phyloP scores from a whole-genome alignment of 345 rosid genomes.

The Hypericum androsaemum region DNA sequence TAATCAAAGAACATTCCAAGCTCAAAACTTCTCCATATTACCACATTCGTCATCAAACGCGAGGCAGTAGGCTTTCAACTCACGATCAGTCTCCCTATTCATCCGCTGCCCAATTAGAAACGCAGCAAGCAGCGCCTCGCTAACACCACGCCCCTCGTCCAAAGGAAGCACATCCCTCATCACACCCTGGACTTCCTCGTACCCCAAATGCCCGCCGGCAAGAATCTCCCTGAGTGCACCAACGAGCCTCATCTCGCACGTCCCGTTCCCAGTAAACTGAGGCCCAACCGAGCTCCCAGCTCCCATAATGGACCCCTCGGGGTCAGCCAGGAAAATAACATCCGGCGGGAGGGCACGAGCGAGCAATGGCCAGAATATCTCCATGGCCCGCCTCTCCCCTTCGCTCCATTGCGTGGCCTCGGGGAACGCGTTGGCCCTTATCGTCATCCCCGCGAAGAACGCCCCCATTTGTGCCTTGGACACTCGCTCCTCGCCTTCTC shows the following conservation, averaged over 20 bases:
- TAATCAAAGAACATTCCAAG: constrained; percentile 1
- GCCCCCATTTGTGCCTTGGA: constrained; percentile 92
- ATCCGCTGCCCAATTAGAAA: constrained; percentile 94
- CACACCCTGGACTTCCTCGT: constrained; percentile 88
- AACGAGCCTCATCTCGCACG: constrained; percentile 82
- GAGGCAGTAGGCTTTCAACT: constrained; percentile 94
- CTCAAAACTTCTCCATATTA: constrained; percentile 16
- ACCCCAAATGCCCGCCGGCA: constrained; percentile 95
- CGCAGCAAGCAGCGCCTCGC: constrained; percentile 84
- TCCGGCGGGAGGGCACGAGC: constrained; percentile 65
- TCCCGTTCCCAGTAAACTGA: constrained; percentile 54
- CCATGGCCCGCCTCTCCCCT: constrained; percentile 72
- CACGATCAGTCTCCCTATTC: constrained; percentile 92
- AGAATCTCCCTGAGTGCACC: constrained; percentile 90
- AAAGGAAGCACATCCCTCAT: constrained; percentile 79
- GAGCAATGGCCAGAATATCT: constrained; percentile 66
- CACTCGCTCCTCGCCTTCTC: constrained; percentile 60
- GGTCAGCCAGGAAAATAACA: constrained; percentile 87
- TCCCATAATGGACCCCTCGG: constrained; percentile 85
- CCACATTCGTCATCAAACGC: constrained; percentile 94
- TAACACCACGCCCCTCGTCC: constrained; percentile 43
- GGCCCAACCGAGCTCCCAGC: constrained; percentile 67
- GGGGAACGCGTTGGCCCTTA: constrained; percentile 82
- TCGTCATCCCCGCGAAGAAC: constrained; percentile 90
- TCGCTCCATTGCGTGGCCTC: constrained; percentile 95